These are phyloP conservation scores for Polychytrium aggregatum DNA, from an alignment of 192 early-diverging fungal genomes.

Conservation along the genomic window DNA sequence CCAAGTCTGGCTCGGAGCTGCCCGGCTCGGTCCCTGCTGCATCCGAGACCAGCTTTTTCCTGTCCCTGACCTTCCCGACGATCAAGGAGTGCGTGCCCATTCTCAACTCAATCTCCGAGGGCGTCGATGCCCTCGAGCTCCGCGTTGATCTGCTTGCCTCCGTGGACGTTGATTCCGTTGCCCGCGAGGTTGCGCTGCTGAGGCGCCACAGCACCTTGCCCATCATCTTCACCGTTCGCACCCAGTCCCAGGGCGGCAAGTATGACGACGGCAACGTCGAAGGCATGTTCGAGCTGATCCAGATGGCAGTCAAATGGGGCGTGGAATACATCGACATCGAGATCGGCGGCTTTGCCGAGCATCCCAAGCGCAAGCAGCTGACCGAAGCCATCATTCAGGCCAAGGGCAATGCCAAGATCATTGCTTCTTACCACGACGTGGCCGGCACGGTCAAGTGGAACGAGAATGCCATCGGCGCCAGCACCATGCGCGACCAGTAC, in stretches of 20 bases:
- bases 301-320: conserved; percentile 68
- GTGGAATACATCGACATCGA: conserved; percentile 93
- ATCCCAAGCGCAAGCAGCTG: conserved; percentile 13
- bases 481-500: conserved; percentile 42
- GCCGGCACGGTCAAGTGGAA: conserved; percentile 53
- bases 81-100: conserved; percentile 34
- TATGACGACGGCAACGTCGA: conserved; percentile 53
- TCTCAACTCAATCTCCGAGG: conserved; percentile 56
- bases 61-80: conserved; percentile 65
- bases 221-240: conserved; percentile 89
- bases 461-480: neutral
- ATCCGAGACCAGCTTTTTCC: conserved; percentile 52
- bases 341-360: conserved; percentile 37
- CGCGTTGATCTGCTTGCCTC: conserved; percentile 74
- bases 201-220: conserved; percentile 62
- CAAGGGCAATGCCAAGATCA: conserved; percentile 53
- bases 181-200: conserved; percentile 66
- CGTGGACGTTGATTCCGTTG: conserved; percentile 53
- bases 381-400: conserved; percentile 28
- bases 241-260: conserved; percentile 73
- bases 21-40: conserved; percentile 25
- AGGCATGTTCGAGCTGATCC: conserved; percentile 54
- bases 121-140: conserved; percentile 83
- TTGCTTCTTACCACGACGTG: conserved; percentile 88
- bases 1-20: neutral